Evolutionary conservation across 257 asterid species (phyloP).

Genomic region (Scutellaria baicalensis): DNA sequence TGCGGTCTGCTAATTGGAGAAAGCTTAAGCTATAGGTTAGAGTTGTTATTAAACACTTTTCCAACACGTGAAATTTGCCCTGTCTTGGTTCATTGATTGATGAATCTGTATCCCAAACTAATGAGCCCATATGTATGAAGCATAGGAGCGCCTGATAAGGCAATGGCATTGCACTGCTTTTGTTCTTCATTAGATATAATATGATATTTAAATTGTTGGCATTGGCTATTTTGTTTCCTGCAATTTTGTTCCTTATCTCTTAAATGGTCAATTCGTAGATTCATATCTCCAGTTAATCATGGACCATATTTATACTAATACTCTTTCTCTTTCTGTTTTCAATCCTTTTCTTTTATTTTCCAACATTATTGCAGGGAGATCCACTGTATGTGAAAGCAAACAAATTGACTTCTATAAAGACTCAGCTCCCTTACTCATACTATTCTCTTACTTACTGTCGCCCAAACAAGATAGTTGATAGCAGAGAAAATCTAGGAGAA

Average conservation of each 20-base stretch:
- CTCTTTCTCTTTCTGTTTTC: not conserved
- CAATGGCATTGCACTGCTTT: not conserved
- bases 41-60: not conserved
- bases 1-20: not conserved
- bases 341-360: not conserved
- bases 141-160: not conserved
- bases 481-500: constrained; percentile 78
- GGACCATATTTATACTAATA: not conserved
- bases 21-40: not conserved
- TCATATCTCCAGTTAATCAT: not conserved
- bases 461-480: constrained; percentile 53
- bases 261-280: not conserved
- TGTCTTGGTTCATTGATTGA: not conserved
- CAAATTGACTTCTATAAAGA: constrained; percentile 67
- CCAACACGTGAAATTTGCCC: not conserved
- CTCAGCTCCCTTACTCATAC: constrained; percentile 73
- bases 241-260: not conserved
- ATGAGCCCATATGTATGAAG: not conserved
- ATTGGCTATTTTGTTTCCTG: not conserved
- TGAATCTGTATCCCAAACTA: not conserved
- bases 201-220: not conserved
- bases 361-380: constrained; percentile 44
- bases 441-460: constrained; percentile 57
- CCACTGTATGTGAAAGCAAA: constrained; percentile 60
- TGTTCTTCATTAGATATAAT: not conserved